Evolutionary conservation across 2,329 filamentous ascomycete species (phyloP), one percentile per base, ranked within the genome.

Genomic region (Xylaria sp.): DNA sequence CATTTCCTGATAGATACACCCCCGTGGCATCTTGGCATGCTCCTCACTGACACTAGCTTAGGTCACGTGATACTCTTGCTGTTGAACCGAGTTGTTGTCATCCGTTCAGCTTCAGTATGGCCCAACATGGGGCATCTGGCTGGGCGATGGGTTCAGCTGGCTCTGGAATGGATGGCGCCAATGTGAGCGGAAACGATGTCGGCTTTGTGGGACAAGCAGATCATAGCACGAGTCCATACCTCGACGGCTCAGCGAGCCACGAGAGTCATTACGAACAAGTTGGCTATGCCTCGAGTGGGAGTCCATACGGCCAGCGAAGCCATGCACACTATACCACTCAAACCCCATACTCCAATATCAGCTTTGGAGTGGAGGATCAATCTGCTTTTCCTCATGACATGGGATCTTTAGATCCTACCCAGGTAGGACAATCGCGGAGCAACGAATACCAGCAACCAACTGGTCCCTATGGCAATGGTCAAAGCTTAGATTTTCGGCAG

Each of bases 101-200:
- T n/a, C n/a, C n/a, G n/a, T n/a, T n/a, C 4, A 39, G 25, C 22
- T 44, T 49, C 53, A 38, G 45, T 47, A 70, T 70, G 68, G 62
- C 68, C 65, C 68, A 70, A 42, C 68, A 70, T 36, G 58, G 62
- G 33, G 57, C 68, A 44, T 29, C 62, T 44, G 65, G 60, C 65
- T 70, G 65, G 65, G n/a, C 56, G 3, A 57, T 66, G 20, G 55
- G 51, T 25, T 49, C 61, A 50, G 62, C 42, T 22, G 65, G 55
- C 58, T 56, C 65, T 44, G 61, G 45, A 5, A 57, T 64, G 9
- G 61, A 61, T 25, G 64, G 49, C 1, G 39, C n/a, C 11, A 55
- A 60, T 54, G 6, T 47, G 13, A 36, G 9, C 9, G 20, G 49
- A 11, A 44, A 60, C 33, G 57, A 57, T 31, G 53, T 39, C 9